Evolutionary conservation across 2,329 filamentous ascomycete species (phyloP), one percentile per base, ranked within the genome.

Genomic region (Colletotrichum caudatum): DNA sequence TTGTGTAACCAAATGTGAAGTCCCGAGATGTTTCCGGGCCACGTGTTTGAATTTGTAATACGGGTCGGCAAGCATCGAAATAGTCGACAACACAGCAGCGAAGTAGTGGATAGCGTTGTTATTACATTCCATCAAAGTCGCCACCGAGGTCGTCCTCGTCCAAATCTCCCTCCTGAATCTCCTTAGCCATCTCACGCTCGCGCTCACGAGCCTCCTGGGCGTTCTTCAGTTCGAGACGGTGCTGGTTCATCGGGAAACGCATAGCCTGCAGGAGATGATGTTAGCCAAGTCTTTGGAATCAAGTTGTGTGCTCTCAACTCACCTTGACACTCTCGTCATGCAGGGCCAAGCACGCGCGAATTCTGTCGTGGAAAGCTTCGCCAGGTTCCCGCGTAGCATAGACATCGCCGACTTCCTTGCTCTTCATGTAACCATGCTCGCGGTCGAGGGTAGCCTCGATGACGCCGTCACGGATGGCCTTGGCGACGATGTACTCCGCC

Each of bases 201-300:
- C 96, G 89, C 82, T 99, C 96, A 62, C 96, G 90, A n/a, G 96
- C 96, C 83, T 99, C 97, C 82, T 98, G 95, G 0, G 96, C 96
- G 78, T 97, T 98, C 89, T 98, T 98, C 67, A 99, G 88, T 83
- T 99, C 96, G 67, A 98, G 87, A 23, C 96, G 91, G 83, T 99
- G 96, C 83, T 98, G 96, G 85, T 99, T 98, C 95, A 98, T 98
- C 2, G 96, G 96, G 84, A 98, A 99, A 66, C 96, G 91, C 96
- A 99, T 99, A 35, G 96, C 95, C 93, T 95, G 63, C 7, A 56
- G 57, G 46, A 3, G 1, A 5, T 58, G 29, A 23, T 50, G 73
- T 82, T 78, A 84, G 77, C 29, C 26, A 64, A 8, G 23, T 59
- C 8, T 29, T 29, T 12, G 23, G 26, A 8, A 51, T 29, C 2